Conservation (phyloP, 2,329 filamentous ascomycete species). For the Fusarium vanettenii region DNA sequence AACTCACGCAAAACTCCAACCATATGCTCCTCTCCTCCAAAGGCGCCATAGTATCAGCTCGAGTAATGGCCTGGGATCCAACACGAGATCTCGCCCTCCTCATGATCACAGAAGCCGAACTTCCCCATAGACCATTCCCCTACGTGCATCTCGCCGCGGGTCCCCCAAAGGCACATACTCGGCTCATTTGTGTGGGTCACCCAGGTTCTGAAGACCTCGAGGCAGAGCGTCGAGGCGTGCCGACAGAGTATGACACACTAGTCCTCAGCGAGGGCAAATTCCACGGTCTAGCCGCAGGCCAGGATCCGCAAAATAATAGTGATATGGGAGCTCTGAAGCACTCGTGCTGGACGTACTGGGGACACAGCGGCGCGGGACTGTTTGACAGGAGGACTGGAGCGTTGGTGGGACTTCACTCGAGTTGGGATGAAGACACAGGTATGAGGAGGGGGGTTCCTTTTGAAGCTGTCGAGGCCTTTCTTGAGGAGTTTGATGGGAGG, state of each 20-base stretch:
- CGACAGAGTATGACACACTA: slow-evolving; percentile 59
- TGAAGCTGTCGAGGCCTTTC: slow-evolving; percentile 57
- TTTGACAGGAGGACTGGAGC: slow-evolving; percentile 51
- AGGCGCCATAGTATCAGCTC: slow-evolving; percentile 53
- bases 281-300: slow-evolving; percentile 50
- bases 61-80: slow-evolving; percentile 55
- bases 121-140: slow-evolving; percentile 33
- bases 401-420: slow-evolving; percentile 64
- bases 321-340: slow-evolving; percentile 65
- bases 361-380: slow-evolving; percentile 64
- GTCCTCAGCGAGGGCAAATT: slow-evolving; percentile 58
- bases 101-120: slow-evolving; percentile 49
- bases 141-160: slow-evolving; percentile 21
- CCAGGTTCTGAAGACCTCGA: slow-evolving; percentile 58
- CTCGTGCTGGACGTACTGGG: slow-evolving; percentile 69
- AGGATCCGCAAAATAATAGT: slow-evolving; percentile 61
- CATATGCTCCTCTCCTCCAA: slow-evolving; percentile 58
- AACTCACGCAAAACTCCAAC: slow-evolving; percentile 41
- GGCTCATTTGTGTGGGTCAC: slow-evolving; percentile 50
- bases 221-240: slow-evolving; percentile 44
- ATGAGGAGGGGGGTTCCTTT: slow-evolving; percentile 62
- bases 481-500: slow-evolving; percentile 37
- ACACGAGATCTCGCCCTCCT: slow-evolving; percentile 60
- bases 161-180: slow-evolving; percentile 30
- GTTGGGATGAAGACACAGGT: slow-evolving; percentile 63